Evolutionary conservation across 2,329 filamentous ascomycete species (phyloP), one percentile per base, ranked within the genome.

Genomic region (Penicillium sp.): DNA sequence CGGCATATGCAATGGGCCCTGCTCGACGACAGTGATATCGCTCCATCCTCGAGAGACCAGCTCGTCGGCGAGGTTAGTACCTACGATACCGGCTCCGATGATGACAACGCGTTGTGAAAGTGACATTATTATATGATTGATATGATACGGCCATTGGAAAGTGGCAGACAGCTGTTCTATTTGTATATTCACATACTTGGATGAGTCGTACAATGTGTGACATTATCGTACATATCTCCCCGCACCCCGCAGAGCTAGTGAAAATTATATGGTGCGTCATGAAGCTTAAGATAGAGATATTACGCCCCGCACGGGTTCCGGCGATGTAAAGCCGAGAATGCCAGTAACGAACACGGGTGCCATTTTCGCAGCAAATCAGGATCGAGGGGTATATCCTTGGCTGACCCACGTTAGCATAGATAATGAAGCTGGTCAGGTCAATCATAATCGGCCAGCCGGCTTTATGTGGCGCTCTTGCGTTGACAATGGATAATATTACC

Each of bases 61-160:
- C 76, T 87, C 85, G 63, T 87, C 85, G 47, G 85, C 85, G 47
- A 87, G 72, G 57, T 87, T 87, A 55, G 80, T 79, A 45, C 85
- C 85, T 56, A 87, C 85, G 55, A 87, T 86, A 46, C 85, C 85
- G 49, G 85, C 85, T 37, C 85, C 85, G 57, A 85, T 83, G 58
- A 85, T 83, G 56, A 85, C 80, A 58, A 85, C 80, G 62, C 77
- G 73, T 63, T 77, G 72, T 67, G 68, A 62, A 39, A 65, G 60
- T 40, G 66, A 62, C 74, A 77, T 78, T 38, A 32, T 40, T 34
- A 46, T 18, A 14, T 16, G 42, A 52, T 7, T 42, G 16, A 14
- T 29, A 29, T 34, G 16, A 40, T 39, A n/a, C 24, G 4, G 6
- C 11, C 20, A 14, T 26, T n/a, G 8, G 24, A 37, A 42, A 20